A percentile compares a stretch with the other conserved stretches of the same genome.
These are phyloP conservation scores for Laetiporus sulphureus DNA, from an alignment of 1,284 basidiomycete genomes.

Conservation along the genomic window DNA sequence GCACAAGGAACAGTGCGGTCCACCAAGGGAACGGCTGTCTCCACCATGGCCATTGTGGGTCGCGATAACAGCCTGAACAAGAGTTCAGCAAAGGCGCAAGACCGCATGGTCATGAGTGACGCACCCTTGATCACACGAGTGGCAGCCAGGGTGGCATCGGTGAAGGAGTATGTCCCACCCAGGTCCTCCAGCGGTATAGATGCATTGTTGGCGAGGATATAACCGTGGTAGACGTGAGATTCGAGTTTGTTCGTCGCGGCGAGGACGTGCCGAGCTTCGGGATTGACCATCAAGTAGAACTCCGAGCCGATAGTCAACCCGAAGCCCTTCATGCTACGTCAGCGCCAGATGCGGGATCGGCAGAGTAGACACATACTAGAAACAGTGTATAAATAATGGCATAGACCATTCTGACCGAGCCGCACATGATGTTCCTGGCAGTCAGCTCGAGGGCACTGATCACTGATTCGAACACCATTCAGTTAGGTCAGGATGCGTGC, in stretches of 20 bases:
- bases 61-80: slow-evolving; percentile 60
- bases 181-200: slow-evolving; percentile 39
- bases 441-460: slow-evolving; percentile 80
- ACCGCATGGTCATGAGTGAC: slow-evolving; percentile 8
- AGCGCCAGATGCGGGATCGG: slow-evolving; percentile 7
- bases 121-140: slow-evolving; percentile 44
- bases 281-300: slow-evolving; percentile 73
- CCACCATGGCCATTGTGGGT: slow-evolving; percentile 71
- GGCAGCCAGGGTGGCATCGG: slow-evolving; percentile 29
- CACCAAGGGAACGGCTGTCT: slow-evolving; percentile 72
- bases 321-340: slow-evolving; percentile 69
- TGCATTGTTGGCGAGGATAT: slow-evolving; percentile 53
- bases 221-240: slow-evolving; percentile 45
- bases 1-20: slow-evolving; percentile 72
- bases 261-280: slow-evolving; percentile 46
- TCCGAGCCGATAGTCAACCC: slow-evolving; percentile 84
- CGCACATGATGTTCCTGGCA: slow-evolving; percentile 77
- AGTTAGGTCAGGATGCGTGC: neutral
- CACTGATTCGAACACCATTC: slow-evolving; percentile 50
- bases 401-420: slow-evolving; percentile 84
- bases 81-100: neutral
- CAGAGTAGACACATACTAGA: slow-evolving; percentile 38
- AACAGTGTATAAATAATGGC: slow-evolving; percentile 86
- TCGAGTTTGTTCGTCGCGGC: slow-evolving; percentile 32
- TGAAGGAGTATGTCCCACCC: slow-evolving; percentile 58